phyloP scores from a whole-genome alignment of 2,329 filamentous ascomycete species.

The Fusarium sp. region DNA sequence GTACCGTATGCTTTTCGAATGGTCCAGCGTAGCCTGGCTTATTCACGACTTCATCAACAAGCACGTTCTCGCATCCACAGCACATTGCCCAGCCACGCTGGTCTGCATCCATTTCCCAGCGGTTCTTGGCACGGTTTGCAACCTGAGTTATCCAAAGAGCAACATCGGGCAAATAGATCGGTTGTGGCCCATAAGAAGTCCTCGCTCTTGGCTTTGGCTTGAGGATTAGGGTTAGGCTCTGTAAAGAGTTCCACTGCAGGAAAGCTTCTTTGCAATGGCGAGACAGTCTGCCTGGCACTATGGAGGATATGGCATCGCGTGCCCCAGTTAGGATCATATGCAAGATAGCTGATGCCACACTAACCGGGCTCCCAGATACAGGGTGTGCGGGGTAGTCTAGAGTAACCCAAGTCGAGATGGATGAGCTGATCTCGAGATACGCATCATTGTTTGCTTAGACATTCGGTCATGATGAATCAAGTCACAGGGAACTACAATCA shows the following conservation, averaged over 20 bases:
- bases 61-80: not conserved
- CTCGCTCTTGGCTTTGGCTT: not conserved
- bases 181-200: not conserved
- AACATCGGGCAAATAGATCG: not conserved
- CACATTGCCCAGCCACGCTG: not conserved
- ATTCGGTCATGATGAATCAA: slow-evolving; percentile 9
- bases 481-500: not conserved
- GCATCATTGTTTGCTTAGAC: slow-evolving; percentile 5
- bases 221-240: not conserved
- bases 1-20: not conserved
- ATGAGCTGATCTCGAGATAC: slow-evolving; percentile 17
- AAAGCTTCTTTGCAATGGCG: slow-evolving; percentile 31
- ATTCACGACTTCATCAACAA: not conserved
- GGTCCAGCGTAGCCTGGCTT: not conserved
- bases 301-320: slow-evolving; percentile 14
- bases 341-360: slow-evolving; percentile 26
- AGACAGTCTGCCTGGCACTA: slow-evolving; percentile 19
- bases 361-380: not conserved
- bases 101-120: not conserved
- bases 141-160: not conserved
- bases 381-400: slow-evolving; percentile 27
- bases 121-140: not conserved
- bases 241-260: not conserved
- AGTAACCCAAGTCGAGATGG: not conserved
- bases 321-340: slow-evolving; percentile 22